phyloP scores from a whole-genome alignment of 2,329 filamentous ascomycete species.

The Aspergillus ustus region DNA sequence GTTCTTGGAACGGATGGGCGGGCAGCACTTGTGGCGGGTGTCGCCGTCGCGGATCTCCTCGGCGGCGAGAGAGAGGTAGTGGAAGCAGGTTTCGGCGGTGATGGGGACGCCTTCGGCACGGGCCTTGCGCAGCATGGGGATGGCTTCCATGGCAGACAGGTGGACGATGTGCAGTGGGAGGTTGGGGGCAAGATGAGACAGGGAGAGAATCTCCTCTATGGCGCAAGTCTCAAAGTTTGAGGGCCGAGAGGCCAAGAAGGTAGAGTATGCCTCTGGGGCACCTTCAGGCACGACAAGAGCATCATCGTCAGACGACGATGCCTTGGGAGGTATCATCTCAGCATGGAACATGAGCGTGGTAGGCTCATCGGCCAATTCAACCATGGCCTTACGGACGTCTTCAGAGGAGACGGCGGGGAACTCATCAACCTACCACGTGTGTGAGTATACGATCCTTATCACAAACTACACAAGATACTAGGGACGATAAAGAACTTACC shows the following conservation, averaged over 20 bases:
- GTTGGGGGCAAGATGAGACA: conserved; percentile 78
- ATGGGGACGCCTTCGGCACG: conserved; percentile 77
- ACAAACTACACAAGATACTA: neutral
- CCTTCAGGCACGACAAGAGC: conserved; percentile 73
- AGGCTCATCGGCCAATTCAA: conserved; percentile 74
- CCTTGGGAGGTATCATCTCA: conserved; percentile 92
- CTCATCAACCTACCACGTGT: conserved; percentile 73
- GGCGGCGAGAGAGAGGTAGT: conserved; percentile 84
- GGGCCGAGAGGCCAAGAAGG: conserved; percentile 89
- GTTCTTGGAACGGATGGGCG: conserved; percentile 78
- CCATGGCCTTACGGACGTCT: conserved; percentile 82
- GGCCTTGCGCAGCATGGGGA: conserved; percentile 77
- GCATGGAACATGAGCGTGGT: conserved; percentile 99
- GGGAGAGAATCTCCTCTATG: conserved; percentile 80
- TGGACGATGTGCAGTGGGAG: conserved; percentile 93
- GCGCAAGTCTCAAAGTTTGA: conserved; percentile 90
- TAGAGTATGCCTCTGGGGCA: conserved; percentile 77
- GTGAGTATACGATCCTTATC: conserved; percentile 17
- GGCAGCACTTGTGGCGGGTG: conserved; percentile 93
- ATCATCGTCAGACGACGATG: conserved; percentile 65
- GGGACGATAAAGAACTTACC: conserved; percentile 60
- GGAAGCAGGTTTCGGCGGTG: conserved; percentile 94
- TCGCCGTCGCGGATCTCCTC: conserved; percentile 84
- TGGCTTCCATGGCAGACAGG: conserved; percentile 84
- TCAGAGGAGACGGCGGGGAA: conserved; percentile 85